Evolutionary conservation across 2,329 filamentous ascomycete species (phyloP), one percentile per base, ranked within the genome.

Genomic region (Colletotrichum sp.): DNA sequence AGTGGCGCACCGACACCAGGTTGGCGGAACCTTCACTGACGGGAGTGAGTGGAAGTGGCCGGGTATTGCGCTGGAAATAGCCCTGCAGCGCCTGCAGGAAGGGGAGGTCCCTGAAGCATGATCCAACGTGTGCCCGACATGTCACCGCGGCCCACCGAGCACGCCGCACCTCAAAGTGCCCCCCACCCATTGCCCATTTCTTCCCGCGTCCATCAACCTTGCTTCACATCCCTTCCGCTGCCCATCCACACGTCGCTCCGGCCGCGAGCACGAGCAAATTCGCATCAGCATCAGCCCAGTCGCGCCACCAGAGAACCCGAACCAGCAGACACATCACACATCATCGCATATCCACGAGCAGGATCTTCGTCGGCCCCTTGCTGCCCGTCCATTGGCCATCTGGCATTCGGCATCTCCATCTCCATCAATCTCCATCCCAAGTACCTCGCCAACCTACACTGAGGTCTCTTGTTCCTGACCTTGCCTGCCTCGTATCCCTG

Each of bases 341-440:
- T 49, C 52, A 65, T 72, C 69, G 64, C 49, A 26, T 62, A 52
- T 52, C 57, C n/a, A 30, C 36, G 21, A 16, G 24, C 63, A 21
- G 30, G 7, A 34, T 24, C 30, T 49, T 67, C 52, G 49, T 28
- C 12, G 18, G 32, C 28, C 65, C 65, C 44, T 52, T n/a, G n/a
- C 32, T 3, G 8, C 55, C 52, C 39, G 24, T 34, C 26, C 10
- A 44, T 21, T 65, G 59, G 44, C 44, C 36, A 65, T 52, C 64
- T 69, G 39, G 26, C 59, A 26, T 65, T 76, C 70, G 70, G 65
- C 65, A 76, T 76, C 74, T 76, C 70, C 73, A 74, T 64, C 64
- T 64, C 44, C 16, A 69, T 52, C 57, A 21, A 52, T 52, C n/a
- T 52, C 44, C n/a, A 52, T 52, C 44, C 44, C 44, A 52, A 52